phyloP scores from a whole-genome alignment of 1,284 basidiomycete genomes.

The Ganoderma meredithae region DNA sequence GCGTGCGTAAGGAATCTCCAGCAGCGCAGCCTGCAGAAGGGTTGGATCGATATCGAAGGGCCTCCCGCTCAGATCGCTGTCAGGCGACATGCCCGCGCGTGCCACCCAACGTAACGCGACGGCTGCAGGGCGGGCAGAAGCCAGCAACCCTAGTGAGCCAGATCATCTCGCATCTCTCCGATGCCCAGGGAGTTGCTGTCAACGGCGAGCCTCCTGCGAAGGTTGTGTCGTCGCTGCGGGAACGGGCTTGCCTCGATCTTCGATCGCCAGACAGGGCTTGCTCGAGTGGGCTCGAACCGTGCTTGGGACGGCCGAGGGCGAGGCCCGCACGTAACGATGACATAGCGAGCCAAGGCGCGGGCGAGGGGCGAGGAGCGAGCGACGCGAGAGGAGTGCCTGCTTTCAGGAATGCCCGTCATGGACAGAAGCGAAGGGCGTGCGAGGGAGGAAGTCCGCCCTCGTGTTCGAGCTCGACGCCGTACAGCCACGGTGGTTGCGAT shows the following conservation, averaged over 20 bases:
- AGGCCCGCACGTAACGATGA: constrained; percentile 4
- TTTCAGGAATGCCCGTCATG: neutral
- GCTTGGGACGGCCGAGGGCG: neutral
- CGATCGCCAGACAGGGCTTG: neutral
- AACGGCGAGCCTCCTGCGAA: neutral
- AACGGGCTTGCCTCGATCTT: neutral
- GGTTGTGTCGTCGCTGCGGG: neutral
- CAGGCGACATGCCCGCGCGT: neutral
- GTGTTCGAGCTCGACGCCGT: neutral
- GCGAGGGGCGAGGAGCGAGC: neutral
- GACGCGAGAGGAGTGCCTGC: constrained; percentile 4
- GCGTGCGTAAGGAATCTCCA: neutral
- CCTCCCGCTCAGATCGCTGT: too few relatives aligned
- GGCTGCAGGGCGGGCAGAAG: neutral
- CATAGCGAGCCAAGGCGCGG: neutral
- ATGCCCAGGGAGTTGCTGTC: neutral
- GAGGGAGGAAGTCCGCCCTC: neutral
- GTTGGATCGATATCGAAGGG: neutral
- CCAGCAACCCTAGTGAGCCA: neutral
- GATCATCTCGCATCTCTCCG: neutral
- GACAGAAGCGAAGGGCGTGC: neutral
- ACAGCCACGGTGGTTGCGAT: constrained; percentile 1
- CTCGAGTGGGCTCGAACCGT: neutral
- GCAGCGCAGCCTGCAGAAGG: neutral
- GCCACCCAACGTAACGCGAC: constrained; percentile 1